phyloP scores from a whole-genome alignment of 202 grass and related monocot genomes.

The Setaria viridis region DNA sequence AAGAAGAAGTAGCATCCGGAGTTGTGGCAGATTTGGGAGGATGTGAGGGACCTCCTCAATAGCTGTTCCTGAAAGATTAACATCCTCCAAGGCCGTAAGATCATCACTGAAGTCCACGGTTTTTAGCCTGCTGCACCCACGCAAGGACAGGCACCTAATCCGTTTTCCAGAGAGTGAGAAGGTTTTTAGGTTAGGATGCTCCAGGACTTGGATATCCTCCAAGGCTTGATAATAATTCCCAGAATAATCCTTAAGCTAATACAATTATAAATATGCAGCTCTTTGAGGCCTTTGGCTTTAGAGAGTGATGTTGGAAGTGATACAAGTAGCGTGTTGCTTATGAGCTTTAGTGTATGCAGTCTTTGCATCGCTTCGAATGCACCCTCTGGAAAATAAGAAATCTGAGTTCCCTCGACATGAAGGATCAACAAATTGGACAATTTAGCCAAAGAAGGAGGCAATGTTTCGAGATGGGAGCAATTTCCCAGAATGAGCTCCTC shows the following conservation, averaged over 20 bases:
- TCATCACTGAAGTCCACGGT: neutral
- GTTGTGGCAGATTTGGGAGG: neutral
- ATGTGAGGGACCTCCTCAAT: slow-evolving; percentile 9
- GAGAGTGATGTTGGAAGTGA: neutral
- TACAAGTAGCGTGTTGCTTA: neutral
- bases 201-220: slow-evolving; percentile 1
- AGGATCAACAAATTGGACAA: slow-evolving; percentile 3
- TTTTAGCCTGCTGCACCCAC: neutral
- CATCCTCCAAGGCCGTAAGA: neutral
- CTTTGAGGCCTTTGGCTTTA: neutral
- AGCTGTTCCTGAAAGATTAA: slow-evolving; percentile 17
- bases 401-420: neutral
- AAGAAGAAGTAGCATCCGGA: neutral
- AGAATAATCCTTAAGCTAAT: neutral
- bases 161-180: slow-evolving; percentile 5
- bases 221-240: neutral
- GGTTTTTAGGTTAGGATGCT: slow-evolving; percentile 10
- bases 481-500: slow-evolving; percentile 20
- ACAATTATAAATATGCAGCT: slow-evolving; percentile 3
- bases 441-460: neutral
- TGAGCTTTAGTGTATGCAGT: slow-evolving; percentile 8
- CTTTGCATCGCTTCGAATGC: neutral
- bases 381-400: neutral
- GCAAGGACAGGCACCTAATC: neutral
- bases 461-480: neutral